A percentile compares a stretch with the other conserved stretches of the same genome.
These are phyloP conservation scores for Castanopsis chinensis DNA, from an alignment of 306 rosid genomes.

Conservation along the genomic window DNA sequence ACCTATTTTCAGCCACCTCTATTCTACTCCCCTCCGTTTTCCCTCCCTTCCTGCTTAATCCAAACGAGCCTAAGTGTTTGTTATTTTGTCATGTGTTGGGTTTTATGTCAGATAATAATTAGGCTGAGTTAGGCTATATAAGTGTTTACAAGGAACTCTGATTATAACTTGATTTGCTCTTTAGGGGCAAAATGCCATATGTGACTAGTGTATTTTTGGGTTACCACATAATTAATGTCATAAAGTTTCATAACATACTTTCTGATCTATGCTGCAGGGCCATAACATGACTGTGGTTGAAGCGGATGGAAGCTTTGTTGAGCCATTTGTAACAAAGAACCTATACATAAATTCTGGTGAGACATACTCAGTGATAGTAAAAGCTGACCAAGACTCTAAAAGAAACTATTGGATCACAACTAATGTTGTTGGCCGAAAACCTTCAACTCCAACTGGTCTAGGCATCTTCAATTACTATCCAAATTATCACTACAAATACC, in stretches of 20 bases:
- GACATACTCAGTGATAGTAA: slow-evolving; percentile 79
- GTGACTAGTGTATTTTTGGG: no score
- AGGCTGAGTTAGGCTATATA: neutral
- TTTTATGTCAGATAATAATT: neutral
- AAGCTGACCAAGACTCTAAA: slow-evolving; percentile 64
- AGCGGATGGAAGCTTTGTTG: slow-evolving; percentile 89
- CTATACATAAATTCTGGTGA: slow-evolving; percentile 84
- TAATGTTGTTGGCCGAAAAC: slow-evolving; percentile 53
- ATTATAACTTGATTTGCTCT: no score
- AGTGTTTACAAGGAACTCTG: no score
- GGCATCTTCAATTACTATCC: slow-evolving; percentile 79
- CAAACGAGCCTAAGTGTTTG: no score
- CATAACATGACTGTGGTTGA: slow-evolving; percentile 91
- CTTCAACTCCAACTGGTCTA: slow-evolving; percentile 67
- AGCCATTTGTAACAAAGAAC: slow-evolving; percentile 68
- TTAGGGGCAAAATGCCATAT: no score
- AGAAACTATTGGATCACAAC: slow-evolving; percentile 83
- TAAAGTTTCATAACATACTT: no score
- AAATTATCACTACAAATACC: slow-evolving; percentile 47
- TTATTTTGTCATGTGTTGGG: no score
- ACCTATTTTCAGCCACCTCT: no score
- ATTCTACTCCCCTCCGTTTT: no score
- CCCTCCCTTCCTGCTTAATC: no score
- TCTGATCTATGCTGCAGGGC: slow-evolving; percentile 37
- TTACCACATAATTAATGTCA: no score